A percentile compares a stretch with the other conserved stretches of the same genome.
phyloP scores from a whole-genome alignment of 2,329 filamentous ascomycete species.

The Tolypocladium tropicale region DNA sequence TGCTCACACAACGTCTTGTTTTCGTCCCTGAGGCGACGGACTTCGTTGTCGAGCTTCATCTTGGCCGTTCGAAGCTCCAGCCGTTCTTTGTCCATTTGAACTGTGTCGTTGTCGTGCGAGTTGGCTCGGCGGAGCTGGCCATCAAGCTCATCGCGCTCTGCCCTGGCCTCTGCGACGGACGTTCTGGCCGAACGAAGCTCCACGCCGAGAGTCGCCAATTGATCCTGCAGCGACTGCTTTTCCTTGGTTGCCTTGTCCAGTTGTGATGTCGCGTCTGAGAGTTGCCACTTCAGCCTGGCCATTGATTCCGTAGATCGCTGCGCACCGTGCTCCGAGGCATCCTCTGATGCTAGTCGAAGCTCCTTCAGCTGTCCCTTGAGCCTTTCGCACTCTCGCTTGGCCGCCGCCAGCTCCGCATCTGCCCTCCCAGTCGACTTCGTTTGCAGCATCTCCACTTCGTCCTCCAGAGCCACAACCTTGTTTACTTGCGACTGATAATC shows the following conservation, averaged over 20 bases:
- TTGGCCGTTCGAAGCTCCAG: conserved; percentile 58
- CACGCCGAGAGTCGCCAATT: conserved; percentile 46
- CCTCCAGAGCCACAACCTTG: conserved; percentile 58
- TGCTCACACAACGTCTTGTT: conserved; percentile 46
- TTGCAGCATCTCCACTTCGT: conserved; percentile 68
- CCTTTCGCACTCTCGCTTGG: conserved; percentile 15
- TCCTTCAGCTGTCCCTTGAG: conserved; percentile 27
- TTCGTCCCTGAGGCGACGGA: conserved; percentile 55
- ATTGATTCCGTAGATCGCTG: conserved; percentile 31
- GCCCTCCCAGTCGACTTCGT: conserved; percentile 4
- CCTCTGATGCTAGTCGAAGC: conserved; percentile 14
- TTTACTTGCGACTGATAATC: conserved; percentile 53
- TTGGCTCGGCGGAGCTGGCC: conserved; percentile 45
- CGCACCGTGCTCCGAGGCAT: conserved; percentile 20
- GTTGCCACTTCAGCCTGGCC: conserved; percentile 43
- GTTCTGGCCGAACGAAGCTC: conserved; percentile 50
- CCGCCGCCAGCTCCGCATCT: conserved; percentile 8
- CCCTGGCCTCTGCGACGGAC: conserved; percentile 47
- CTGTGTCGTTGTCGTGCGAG: conserved; percentile 46
- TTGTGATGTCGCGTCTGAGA: conserved; percentile 48
- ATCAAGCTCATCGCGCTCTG: conserved; percentile 58
- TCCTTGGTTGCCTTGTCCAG: conserved; percentile 47
- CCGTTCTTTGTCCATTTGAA: conserved; percentile 57
- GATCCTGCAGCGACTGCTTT: conserved; percentile 52
- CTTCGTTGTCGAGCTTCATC: conserved; percentile 56